These are phyloP conservation scores for Candida corydali DNA, from an alignment of 805 yeast species.

Conservation along the genomic window DNA sequence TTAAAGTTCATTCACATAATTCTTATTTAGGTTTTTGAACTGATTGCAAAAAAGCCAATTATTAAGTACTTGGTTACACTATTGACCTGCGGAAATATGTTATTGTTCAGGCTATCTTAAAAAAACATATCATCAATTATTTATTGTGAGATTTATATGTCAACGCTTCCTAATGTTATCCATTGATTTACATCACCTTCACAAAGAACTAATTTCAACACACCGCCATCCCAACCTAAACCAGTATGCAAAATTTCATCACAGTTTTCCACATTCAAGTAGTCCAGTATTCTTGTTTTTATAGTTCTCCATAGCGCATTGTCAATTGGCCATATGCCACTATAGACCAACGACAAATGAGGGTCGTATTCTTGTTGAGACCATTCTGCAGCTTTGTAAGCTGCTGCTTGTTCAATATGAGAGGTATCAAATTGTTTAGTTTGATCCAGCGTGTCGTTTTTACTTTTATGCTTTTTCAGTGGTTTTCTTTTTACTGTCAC, in stretches of 20 bases:
- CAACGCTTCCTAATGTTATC: constrained; percentile 57
- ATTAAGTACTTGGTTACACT: too few relatives aligned
- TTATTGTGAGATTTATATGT: constrained; percentile 41
- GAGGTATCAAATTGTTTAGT: constrained; percentile 21
- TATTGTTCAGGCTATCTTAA: too few relatives aligned
- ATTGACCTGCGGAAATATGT: too few relatives aligned
- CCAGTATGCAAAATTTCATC: constrained; percentile 28
- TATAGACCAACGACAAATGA: constrained; percentile 68
- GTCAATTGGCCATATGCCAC: constrained; percentile 60
- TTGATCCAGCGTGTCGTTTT: too few relatives aligned
- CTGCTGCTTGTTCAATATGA: constrained; percentile 31
- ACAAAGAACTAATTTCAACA: constrained; percentile 61
- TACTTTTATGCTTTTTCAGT: constrained; percentile 15
- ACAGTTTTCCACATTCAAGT: constrained; percentile 46
- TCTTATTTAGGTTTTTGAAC: too few relatives aligned
- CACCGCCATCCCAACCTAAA: constrained; percentile 66
- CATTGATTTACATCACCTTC: constrained; percentile 71
- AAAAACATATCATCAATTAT: too few relatives aligned
- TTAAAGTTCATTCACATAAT: too few relatives aligned
- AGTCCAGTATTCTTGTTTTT: constrained; percentile 61
- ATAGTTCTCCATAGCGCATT: constrained; percentile 62
- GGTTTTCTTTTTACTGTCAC: constrained; percentile 24
- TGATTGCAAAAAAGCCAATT: too few relatives aligned
- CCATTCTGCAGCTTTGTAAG: constrained; percentile 53
- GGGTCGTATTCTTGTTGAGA: constrained; percentile 56